phyloP scores from a whole-genome alignment of 345 rosid genomes.

The Carallia pectinifolia region DNA sequence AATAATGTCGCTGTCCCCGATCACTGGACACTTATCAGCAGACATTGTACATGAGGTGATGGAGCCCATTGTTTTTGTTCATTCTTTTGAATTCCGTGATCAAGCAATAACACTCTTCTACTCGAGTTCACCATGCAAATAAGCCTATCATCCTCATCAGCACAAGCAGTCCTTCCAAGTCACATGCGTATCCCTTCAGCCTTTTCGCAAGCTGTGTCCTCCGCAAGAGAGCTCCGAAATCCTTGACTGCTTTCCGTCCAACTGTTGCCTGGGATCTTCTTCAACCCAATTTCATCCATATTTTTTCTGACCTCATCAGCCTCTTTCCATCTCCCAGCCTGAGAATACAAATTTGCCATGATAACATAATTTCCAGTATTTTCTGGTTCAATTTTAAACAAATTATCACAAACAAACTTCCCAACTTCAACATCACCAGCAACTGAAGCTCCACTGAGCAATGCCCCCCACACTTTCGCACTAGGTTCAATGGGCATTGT shows the following conservation, averaged over 20 bases:
- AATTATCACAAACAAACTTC: slow-evolving; percentile 49
- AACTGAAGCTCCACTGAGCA: slow-evolving; percentile 77
- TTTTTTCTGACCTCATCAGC: slow-evolving; percentile 64
- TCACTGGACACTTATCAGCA: not conserved
- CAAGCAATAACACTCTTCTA: slow-evolving; percentile 24
- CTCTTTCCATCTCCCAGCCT: slow-evolving; percentile 82
- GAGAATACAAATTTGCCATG: slow-evolving; percentile 78
- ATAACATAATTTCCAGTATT: slow-evolving; percentile 68
- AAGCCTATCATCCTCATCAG: slow-evolving; percentile 46
- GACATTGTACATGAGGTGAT: not conserved
- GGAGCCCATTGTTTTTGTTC: not conserved
- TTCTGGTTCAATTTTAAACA: slow-evolving; percentile 73
- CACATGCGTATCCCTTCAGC: slow-evolving; percentile 34
- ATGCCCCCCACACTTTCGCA: slow-evolving; percentile 84
- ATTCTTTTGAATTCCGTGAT: not conserved
- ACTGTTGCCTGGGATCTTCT: slow-evolving; percentile 73
- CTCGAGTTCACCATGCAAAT: slow-evolving; percentile 30
- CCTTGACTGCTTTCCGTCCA: slow-evolving; percentile 62
- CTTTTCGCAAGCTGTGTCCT: slow-evolving; percentile 43
- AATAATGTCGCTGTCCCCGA: not conserved
- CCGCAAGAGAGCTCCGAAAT: slow-evolving; percentile 42
- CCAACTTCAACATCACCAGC: slow-evolving; percentile 66
- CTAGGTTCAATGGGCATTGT: slow-evolving; percentile 68
- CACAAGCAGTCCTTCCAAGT: slow-evolving; percentile 44
- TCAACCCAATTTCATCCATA: slow-evolving; percentile 58